Conservation (phyloP, 345 rosid species). For the Nasturtium officinale region DNA sequence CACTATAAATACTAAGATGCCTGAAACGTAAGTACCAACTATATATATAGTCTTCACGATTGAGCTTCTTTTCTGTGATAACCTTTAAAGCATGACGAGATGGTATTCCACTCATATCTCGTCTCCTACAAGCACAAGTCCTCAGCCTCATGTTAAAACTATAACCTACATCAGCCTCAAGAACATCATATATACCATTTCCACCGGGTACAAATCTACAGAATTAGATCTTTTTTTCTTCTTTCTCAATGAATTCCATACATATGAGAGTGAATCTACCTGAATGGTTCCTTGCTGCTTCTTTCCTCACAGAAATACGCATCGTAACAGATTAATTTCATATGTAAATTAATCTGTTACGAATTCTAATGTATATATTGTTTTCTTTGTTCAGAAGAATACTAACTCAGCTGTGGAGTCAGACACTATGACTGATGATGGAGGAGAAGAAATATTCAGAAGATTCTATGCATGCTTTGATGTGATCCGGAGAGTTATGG, state of each 20-base stretch:
- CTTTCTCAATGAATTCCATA: not conserved
- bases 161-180: not conserved
- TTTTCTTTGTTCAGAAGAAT: not conserved
- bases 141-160: not conserved
- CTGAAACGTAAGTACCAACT: not conserved
- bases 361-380: no score
- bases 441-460: not conserved
- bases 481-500: no score
- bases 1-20: not conserved
- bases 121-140: not conserved
- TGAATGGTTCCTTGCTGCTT: not conserved
- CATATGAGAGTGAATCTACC: not conserved
- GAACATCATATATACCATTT: conserved; percentile 49
- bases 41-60: not conserved
- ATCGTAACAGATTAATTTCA: no score
- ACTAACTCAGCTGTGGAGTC: not conserved
- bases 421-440: not conserved
- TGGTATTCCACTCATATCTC: not conserved
- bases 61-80: not conserved
- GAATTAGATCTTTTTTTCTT: not conserved
- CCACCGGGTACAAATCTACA: not conserved
- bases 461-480: no score
- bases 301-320: no score
- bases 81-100: not conserved
- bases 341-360: no score